These are phyloP conservation scores for Mycena epipterygia DNA, from an alignment of 768 basidiomycete species.

Conservation along the genomic window DNA sequence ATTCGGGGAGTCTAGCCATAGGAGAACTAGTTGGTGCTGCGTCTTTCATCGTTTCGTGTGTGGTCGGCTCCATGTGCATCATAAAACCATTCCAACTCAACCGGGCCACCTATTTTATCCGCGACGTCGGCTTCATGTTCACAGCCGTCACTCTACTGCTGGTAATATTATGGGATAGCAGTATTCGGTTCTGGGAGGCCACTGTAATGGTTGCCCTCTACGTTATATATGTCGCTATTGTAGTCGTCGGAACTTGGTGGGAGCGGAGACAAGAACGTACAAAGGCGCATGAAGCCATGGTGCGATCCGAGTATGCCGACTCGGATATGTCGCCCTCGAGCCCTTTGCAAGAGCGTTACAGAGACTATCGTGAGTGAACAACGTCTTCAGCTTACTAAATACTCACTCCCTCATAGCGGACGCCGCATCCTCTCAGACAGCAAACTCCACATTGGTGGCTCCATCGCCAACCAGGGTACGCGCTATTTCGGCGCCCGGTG, in stretches of 20 bases:
- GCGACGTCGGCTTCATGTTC: slow-evolving; percentile 97
- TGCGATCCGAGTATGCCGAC: slow-evolving; percentile 71
- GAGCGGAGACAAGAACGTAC: slow-evolving; percentile 65
- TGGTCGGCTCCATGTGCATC: slow-evolving; percentile 98
- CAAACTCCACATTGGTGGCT: slow-evolving; percentile 45
- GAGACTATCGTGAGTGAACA: slow-evolving; percentile 69
- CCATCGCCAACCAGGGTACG: slow-evolving; percentile 53
- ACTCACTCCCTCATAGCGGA: slow-evolving; percentile 33
- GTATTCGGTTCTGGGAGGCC: slow-evolving; percentile 81
- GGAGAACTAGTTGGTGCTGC: slow-evolving; percentile 97
- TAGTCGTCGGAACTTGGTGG: slow-evolving; percentile 87
- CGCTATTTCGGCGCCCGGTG: slow-evolving; percentile 38
- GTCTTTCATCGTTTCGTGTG: slow-evolving; percentile 95
- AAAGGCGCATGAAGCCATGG: slow-evolving; percentile 62
- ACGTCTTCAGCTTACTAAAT: slow-evolving; percentile 1
- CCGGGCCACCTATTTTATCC: slow-evolving; percentile 78
- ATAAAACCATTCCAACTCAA: slow-evolving; percentile 94
- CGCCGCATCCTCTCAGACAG: slow-evolving; percentile 32
- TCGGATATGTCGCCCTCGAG: slow-evolving; percentile 54
- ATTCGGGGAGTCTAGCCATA: slow-evolving; percentile 91
- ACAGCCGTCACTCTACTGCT: slow-evolving; percentile 83
- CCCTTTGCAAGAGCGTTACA: slow-evolving; percentile 64
- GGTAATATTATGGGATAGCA: slow-evolving; percentile 81
- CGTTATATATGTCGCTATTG: slow-evolving; percentile 79
- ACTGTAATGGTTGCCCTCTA: slow-evolving; percentile 80